Percentiles rank a stretch among this genome's conserved stretches.
Conservation (phyloP, 140 eudicot genomes). For the Artemisia princeps region DNA sequence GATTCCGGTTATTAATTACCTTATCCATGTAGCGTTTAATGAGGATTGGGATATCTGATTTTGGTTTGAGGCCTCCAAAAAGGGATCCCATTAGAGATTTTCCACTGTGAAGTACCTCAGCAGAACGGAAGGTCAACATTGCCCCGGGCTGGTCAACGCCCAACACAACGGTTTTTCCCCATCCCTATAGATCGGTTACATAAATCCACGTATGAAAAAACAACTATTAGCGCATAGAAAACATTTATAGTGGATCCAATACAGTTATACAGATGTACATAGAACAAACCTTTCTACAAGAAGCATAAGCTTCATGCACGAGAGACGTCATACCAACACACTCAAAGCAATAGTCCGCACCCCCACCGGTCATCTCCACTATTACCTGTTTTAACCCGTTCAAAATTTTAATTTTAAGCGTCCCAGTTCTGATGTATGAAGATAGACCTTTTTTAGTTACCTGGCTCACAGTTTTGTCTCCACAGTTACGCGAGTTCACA, state of each 20-base stretch:
- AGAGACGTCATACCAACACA: constrained; percentile 66
- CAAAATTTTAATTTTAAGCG: too few species aligned
- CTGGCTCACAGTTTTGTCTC: constrained; percentile 70
- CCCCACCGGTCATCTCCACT: constrained; percentile 68
- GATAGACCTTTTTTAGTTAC: constrained; percentile 23
- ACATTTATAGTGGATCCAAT: neutral
- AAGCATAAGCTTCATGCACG: constrained; percentile 71
- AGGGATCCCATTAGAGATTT: constrained; percentile 49
- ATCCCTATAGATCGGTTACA: constrained; percentile 42
- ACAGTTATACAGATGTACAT: neutral
- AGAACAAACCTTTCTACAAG: constrained; percentile 56
- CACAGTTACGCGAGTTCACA: constrained; percentile 49
- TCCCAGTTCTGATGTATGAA: too few species aligned
- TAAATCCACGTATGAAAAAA: neutral
- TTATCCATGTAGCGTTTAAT: constrained; percentile 55
- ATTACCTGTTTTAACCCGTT: constrained; percentile 35
- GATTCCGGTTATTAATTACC: constrained; percentile 27
- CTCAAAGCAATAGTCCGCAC: constrained; percentile 87
- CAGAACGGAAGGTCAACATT: constrained; percentile 38
- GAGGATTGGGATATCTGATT: constrained; percentile 54
- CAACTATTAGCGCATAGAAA: neutral
- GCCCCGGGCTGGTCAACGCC: constrained; percentile 62
- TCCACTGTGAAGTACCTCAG: constrained; percentile 44
- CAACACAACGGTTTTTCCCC: constrained; percentile 75
- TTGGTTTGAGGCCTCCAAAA: constrained; percentile 78